Percentiles rank a stretch among this genome's conserved stretches.
Evolutionary conservation across 169 alveolate genomes (phyloP).

Genomic region (Theileria luwenshuni): DNA sequence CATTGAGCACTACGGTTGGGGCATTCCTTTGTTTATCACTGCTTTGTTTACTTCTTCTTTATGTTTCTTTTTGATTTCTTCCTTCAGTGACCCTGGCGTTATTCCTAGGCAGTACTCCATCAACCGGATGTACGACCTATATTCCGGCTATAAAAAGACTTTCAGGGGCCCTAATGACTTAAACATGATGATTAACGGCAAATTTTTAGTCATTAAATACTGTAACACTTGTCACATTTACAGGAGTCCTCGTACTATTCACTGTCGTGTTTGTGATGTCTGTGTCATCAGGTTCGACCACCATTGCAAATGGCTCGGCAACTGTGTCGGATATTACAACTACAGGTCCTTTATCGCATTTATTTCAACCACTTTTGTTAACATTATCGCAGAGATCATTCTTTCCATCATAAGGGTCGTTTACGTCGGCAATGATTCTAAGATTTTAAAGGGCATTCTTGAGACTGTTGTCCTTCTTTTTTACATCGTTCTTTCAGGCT

Average conservation of each 20-base stretch:
- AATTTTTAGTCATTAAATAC: constrained; percentile 78
- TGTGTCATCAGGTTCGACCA: constrained; percentile 91
- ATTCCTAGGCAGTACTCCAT: constrained; percentile 35
- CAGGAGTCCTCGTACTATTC: constrained; percentile 87
- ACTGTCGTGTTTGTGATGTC: constrained; percentile 88
- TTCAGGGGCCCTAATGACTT: constrained; percentile 22
- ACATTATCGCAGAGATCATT: constrained; percentile 43
- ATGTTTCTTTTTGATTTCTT: constrained; percentile 27
- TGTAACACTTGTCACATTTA: constrained; percentile 85
- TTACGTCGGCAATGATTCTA: constrained; percentile 27
- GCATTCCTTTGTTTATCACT: constrained; percentile 15
- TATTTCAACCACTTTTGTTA: constrained; percentile 54
- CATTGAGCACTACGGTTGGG: constrained; percentile 11
- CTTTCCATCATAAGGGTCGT: constrained; percentile 55
- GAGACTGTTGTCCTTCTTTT: constrained; percentile 47
- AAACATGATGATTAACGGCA: constrained; percentile 71
- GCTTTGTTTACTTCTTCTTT: constrained; percentile 31
- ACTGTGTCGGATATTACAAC: constrained; percentile 88
- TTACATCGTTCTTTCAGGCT: constrained; percentile 69
- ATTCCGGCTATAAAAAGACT: neutral
- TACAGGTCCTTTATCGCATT: constrained; percentile 76
- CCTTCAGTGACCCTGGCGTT: constrained; percentile 54
- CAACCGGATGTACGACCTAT: constrained; percentile 29
- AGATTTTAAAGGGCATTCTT: constrained; percentile 32
- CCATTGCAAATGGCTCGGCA: constrained; percentile 92